phyloP scores from a whole-genome alignment of 371 early-diverging fungal species.

The Lichtheimia corymbifera region DNA sequence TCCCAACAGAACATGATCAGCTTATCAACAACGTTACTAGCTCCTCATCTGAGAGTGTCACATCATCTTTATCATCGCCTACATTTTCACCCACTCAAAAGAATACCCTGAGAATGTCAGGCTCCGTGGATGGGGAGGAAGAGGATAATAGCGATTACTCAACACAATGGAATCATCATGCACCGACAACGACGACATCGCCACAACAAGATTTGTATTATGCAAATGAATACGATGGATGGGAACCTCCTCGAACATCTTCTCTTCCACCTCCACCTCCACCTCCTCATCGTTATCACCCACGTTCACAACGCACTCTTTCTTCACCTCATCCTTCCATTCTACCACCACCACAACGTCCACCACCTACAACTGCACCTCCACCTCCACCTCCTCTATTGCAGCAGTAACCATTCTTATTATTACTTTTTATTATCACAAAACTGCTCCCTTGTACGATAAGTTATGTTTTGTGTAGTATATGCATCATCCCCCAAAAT shows the following conservation, averaged over 20 bases:
- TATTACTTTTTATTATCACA: too few species aligned
- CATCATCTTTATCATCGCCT: background rate
- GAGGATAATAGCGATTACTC: background rate
- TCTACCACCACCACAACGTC: slow-evolving; percentile 7
- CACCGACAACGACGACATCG: background rate
- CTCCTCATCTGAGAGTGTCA: background rate
- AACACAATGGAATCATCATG: background rate
- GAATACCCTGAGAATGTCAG: background rate
- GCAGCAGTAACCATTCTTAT: background rate
- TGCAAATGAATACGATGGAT: slow-evolving; percentile 9
- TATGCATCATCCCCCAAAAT: too few species aligned
- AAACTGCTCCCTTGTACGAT: too few species aligned
- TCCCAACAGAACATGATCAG: slow-evolving; percentile 23
- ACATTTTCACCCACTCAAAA: background rate
- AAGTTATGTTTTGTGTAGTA: too few species aligned
- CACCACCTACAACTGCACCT: slow-evolving; percentile 3
- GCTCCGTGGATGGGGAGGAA: too few species aligned
- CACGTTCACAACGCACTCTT: background rate
- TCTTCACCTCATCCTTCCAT: background rate
- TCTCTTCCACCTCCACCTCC: background rate
- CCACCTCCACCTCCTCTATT: slow-evolving; percentile 10
- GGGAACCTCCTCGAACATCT: background rate
- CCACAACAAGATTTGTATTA: slow-evolving; percentile 1
- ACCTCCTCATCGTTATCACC: background rate
- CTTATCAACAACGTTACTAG: slow-evolving; percentile 7